Percentiles rank a stretch among this genome's conserved stretches.
These are phyloP conservation scores for Hibiscus mutabilis DNA, from an alignment of 345 rosid genomes.

Conservation along the genomic window DNA sequence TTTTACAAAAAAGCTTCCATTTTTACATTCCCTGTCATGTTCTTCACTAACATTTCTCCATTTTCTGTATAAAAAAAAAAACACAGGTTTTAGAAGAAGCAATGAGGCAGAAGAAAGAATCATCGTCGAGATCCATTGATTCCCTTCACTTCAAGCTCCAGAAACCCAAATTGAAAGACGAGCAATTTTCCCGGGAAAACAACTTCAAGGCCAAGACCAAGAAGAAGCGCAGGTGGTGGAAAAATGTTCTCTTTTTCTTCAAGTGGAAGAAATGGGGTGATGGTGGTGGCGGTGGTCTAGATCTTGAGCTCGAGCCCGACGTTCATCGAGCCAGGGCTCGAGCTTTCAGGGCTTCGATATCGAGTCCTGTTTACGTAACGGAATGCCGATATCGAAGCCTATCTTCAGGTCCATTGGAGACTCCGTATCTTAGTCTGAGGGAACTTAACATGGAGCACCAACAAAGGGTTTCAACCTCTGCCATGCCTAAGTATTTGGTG, in stretches of 20 bases:
- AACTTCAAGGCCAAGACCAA: constrained; percentile 23
- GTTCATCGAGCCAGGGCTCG: constrained; percentile 41
- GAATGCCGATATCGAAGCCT: constrained; percentile 42
- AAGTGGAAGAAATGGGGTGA: constrained; percentile 47
- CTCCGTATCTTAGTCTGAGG: constrained; percentile 66
- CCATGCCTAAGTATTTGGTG: not conserved
- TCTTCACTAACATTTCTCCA: not conserved
- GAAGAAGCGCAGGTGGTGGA: constrained; percentile 93
- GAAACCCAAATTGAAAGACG: constrained; percentile 74
- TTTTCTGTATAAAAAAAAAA: not conserved
- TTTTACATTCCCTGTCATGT: not conserved
- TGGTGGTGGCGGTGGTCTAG: not conserved
- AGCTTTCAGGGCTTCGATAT: constrained; percentile 46
- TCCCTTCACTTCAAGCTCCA: constrained; percentile 77
- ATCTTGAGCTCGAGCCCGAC: constrained; percentile 24
- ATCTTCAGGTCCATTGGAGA: constrained; percentile 62
- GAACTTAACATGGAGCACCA: constrained; percentile 66
- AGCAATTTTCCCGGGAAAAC: constrained; percentile 29
- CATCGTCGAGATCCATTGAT: constrained; percentile 31
- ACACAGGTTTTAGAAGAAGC: constrained; percentile 72
- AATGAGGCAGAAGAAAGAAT: constrained; percentile 56
- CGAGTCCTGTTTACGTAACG: constrained; percentile 61
- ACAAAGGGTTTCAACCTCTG: constrained; percentile 39
- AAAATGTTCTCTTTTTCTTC: constrained; percentile 59
- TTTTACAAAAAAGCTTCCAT: not conserved